Conservation (phyloP, 2,329 filamentous ascomycete genomes). For the Graphiopsis chlorocephala region DNA sequence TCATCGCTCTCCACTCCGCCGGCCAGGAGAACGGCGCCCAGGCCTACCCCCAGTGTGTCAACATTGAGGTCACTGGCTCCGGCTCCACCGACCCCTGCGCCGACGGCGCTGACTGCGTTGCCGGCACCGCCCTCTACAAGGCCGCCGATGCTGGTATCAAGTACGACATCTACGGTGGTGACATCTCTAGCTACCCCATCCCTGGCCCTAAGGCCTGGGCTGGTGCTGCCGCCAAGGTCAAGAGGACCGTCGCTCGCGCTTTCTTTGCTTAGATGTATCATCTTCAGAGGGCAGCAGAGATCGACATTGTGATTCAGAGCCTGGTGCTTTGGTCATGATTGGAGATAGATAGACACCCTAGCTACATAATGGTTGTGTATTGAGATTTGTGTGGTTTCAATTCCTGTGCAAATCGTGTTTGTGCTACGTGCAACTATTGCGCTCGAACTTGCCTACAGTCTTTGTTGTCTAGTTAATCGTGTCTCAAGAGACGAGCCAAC, state of each 20-base stretch:
- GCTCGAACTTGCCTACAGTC: too few relatives aligned
- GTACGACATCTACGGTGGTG: conserved; percentile 54
- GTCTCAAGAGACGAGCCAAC: too few relatives aligned
- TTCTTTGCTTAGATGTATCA: conserved; percentile 10
- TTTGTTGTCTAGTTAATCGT: too few relatives aligned
- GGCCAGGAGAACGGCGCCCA: conserved; percentile 26
- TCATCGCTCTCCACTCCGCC: conserved; percentile 59
- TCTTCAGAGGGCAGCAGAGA: not conserved
- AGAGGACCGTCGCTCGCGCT: conserved; percentile 11
- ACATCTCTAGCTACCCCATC: conserved; percentile 44
- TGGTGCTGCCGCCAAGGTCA: conserved; percentile 11
- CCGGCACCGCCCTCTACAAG: conserved; percentile 54
- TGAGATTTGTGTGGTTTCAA: not conserved
- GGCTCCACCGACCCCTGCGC: conserved; percentile 32
- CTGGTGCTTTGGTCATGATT: conserved; percentile 1
- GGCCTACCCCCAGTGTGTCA: conserved; percentile 45
- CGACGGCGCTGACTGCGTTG: conserved; percentile 13
- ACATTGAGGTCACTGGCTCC: conserved; percentile 58
- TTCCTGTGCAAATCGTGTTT: not conserved
- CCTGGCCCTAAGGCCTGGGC: conserved; percentile 44
- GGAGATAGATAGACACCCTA: not conserved
- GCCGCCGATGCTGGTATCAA: conserved; percentile 54
- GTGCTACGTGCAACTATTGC: not conserved
- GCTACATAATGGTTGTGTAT: not conserved
- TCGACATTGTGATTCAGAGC: not conserved